These are phyloP conservation scores for Pyrenopolyporus hunteri DNA, from an alignment of 495 filamentous ascomycete genomes.

Conservation along the genomic window DNA sequence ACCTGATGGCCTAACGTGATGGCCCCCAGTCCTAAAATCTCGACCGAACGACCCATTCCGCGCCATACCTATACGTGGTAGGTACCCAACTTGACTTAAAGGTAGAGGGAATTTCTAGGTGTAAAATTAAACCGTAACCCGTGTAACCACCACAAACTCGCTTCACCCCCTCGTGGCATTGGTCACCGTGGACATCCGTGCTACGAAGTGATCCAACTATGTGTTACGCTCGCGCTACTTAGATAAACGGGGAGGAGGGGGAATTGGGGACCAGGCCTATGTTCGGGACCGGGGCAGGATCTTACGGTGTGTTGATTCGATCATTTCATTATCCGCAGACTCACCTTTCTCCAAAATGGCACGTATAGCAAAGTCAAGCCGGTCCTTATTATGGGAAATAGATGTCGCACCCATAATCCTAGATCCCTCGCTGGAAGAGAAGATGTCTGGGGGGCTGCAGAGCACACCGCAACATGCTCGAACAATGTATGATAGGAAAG, in stretches of 20 bases:
- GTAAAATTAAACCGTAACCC: constrained; percentile 28
- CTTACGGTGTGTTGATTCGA: constrained; percentile 12
- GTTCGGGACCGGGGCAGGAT: constrained; percentile 8
- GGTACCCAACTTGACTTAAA: too few species aligned
- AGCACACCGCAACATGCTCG: background rate
- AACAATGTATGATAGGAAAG: background rate
- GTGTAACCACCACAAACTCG: constrained; percentile 27
- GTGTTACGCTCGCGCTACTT: constrained; percentile 25
- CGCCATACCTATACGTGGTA: too few species aligned
- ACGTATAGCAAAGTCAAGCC: constrained; percentile 6
- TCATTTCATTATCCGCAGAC: constrained; percentile 8
- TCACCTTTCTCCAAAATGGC: constrained; percentile 6
- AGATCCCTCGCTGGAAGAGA: background rate
- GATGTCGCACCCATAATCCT: background rate
- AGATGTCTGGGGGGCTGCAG: background rate
- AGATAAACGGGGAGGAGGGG: constrained; percentile 20
- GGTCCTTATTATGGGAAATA: background rate
- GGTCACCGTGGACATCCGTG: constrained; percentile 18
- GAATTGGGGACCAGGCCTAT: constrained; percentile 11
- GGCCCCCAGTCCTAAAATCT: background rate
- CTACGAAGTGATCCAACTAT: constrained; percentile 21
- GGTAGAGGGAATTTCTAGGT: constrained; percentile 18
- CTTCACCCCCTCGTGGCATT: constrained; percentile 28
- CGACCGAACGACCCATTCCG: background rate
- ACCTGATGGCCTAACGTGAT: too few species aligned